Percentiles rank a stretch among this genome's conserved stretches.
phyloP scores from a whole-genome alignment of 139 green algal species.

The Eudorina sp. region DNA sequence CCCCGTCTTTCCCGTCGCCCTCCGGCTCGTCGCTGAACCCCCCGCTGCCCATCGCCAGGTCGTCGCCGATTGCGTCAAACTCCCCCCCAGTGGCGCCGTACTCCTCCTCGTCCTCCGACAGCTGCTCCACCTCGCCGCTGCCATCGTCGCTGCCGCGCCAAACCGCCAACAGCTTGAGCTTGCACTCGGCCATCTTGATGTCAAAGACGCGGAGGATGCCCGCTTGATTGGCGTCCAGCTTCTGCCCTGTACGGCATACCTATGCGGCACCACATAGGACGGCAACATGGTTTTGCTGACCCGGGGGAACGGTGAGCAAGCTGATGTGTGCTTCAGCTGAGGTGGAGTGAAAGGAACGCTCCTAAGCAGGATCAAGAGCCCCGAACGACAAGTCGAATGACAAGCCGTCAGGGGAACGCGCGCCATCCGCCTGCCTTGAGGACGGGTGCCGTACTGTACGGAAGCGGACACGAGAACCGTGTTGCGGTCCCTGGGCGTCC shows the following conservation, averaged over 20 bases:
- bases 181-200: slow-evolving; percentile 89
- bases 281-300: too few species aligned
- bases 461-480: too few species aligned
- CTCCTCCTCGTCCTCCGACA: slow-evolving; percentile 43
- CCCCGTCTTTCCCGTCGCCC: background rate
- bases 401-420: too few species aligned
- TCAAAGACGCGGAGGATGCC: slow-evolving; percentile 90
- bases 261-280: too few species aligned
- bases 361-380: too few species aligned
- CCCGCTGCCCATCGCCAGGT: slow-evolving; percentile 32
- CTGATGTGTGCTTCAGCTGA: too few species aligned
- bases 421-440: too few species aligned
- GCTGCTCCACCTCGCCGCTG: slow-evolving; percentile 28
- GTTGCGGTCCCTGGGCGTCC: too few species aligned
- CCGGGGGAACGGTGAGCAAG: too few species aligned
- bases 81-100: background rate
- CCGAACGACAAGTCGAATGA: too few species aligned
- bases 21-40: slow-evolving; percentile 39
- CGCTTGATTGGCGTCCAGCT: slow-evolving; percentile 85
- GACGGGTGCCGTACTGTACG: too few species aligned
- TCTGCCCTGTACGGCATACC: slow-evolving; percentile 84
- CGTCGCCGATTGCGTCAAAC: slow-evolving; percentile 36
- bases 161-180: slow-evolving; percentile 74
- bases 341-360: too few species aligned
- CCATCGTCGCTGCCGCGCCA: background rate